These are phyloP conservation scores for Amphibolis antarctica DNA, from an alignment of 106 monocot genomes.

Conservation along the genomic window DNA sequence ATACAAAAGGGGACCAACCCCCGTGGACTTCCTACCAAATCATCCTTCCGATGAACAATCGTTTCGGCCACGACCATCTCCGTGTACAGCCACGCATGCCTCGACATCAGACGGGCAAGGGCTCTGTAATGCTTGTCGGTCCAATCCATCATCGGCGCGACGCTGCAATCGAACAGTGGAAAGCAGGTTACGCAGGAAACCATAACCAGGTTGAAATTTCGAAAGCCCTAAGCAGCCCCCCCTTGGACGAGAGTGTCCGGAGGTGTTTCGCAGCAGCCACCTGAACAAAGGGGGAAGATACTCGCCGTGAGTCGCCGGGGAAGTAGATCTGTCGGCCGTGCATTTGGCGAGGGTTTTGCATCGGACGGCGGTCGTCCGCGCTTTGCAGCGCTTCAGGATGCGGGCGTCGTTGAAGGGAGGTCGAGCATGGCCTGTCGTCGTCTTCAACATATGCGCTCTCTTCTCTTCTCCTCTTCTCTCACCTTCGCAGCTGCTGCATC, in stretches of 20 bases:
- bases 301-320: neutral
- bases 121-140: constrained; percentile 91
- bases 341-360: too few relatives aligned
- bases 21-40: constrained; percentile 41
- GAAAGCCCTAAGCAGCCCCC: neutral
- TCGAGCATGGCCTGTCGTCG: too few relatives aligned
- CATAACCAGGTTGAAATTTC: neutral
- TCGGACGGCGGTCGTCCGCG: too few relatives aligned
- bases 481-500: too few relatives aligned
- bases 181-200: neutral
- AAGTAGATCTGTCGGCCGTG: neutral
- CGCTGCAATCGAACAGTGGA: constrained; percentile 28
- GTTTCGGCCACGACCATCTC: constrained; percentile 99
- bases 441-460: too few relatives aligned
- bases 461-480: too few relatives aligned
- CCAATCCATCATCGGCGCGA: constrained; percentile 99
- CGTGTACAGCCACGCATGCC: constrained; percentile 94
- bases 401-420: too few relatives aligned
- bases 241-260: neutral
- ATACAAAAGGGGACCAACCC: too few relatives aligned
- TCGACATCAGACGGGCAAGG: constrained; percentile 81
- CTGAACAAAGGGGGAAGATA: constrained; percentile 2
- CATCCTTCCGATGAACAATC: constrained; percentile 88
- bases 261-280: neutral
- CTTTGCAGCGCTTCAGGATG: too few relatives aligned